phyloP scores from a whole-genome alignment of 768 basidiomycete genomes.

The Lactarius sanguifluus region DNA sequence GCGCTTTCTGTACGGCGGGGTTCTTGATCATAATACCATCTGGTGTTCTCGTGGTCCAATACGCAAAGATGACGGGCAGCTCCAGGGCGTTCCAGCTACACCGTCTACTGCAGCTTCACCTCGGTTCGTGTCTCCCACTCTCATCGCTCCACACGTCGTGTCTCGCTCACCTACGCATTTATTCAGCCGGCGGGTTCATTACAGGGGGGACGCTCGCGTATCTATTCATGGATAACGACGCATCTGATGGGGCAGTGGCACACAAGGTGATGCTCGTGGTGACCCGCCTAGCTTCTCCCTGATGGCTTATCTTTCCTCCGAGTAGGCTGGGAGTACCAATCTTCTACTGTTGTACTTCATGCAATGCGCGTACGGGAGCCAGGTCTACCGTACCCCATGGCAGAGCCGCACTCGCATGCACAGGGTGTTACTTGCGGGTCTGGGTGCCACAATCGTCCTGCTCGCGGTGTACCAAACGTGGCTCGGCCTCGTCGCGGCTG shows the following conservation, averaged over 20 bases:
- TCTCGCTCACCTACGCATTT: neutral
- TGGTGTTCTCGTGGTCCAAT: slow-evolving; percentile 57
- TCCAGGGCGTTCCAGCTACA: slow-evolving; percentile 45
- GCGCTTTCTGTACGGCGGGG: slow-evolving; percentile 49
- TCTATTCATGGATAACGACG: slow-evolving; percentile 8
- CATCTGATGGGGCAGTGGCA: neutral
- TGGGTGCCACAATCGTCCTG: slow-evolving; percentile 8
- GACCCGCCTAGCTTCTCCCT: neutral
- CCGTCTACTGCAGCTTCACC: slow-evolving; percentile 40
- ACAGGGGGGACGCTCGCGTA: slow-evolving; percentile 17
- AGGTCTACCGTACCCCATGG: neutral
- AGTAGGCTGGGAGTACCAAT: slow-evolving; percentile 8
- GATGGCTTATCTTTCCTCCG: neutral
- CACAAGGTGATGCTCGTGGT: slow-evolving; percentile 13
- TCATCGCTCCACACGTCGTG: too few relatives aligned
- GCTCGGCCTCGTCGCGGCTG: slow-evolving; percentile 16
- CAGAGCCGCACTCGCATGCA: slow-evolving; percentile 6
- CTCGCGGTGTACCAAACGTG: slow-evolving; percentile 17
- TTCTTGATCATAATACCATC: slow-evolving; percentile 59
- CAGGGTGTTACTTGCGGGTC: slow-evolving; percentile 2
- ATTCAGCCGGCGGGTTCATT: slow-evolving; percentile 13
- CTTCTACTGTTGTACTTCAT: slow-evolving; percentile 13
- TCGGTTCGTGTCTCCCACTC: slow-evolving; percentile 7
- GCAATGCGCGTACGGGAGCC: slow-evolving; percentile 13
- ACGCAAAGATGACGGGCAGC: slow-evolving; percentile 46